Evolutionary conservation across 495 filamentous ascomycete species (phyloP).

Genomic region (Hamigera avellanea): DNA sequence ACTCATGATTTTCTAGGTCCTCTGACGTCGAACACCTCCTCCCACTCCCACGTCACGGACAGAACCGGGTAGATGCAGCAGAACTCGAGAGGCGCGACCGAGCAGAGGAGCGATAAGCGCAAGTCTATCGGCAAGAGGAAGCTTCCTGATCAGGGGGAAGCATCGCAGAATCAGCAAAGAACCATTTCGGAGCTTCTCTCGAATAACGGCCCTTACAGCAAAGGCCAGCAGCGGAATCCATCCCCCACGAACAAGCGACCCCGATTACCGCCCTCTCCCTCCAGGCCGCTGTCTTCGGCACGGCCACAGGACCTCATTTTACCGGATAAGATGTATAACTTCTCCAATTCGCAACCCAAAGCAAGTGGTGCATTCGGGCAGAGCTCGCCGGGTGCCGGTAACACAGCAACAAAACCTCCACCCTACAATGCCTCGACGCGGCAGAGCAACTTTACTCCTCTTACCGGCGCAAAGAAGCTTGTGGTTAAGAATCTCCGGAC

Average conservation of each 20-base stretch:
- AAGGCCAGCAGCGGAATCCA: conserved; percentile 6
- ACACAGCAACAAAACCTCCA: conserved; percentile 13
- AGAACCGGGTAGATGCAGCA: conserved; percentile 39
- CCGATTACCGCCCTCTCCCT: conserved; percentile 23
- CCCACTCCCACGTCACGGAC: conserved; percentile 9
- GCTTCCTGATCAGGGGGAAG: conserved; percentile 28
- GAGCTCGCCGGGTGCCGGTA: conserved; percentile 10
- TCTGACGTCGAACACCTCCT: no score
- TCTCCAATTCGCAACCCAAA: conserved; percentile 26
- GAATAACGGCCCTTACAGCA: conserved; percentile 9
- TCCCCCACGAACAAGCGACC: conserved; percentile 31
- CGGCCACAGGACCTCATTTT: conserved; percentile 7
- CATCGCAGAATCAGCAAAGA: conserved; percentile 27
- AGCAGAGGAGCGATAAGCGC: conserved; percentile 38
- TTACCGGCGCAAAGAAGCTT: conserved; percentile 63
- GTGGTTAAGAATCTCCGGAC: conserved; percentile 76
- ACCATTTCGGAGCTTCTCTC: conserved; percentile 40
- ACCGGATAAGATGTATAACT: conserved; percentile 37
- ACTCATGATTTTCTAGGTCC: conserved; percentile 8
- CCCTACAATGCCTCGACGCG: conserved; percentile 14
- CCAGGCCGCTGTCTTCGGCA: conserved; percentile 7
- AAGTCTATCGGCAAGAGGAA: conserved; percentile 37
- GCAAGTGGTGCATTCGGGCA: conserved; percentile 17
- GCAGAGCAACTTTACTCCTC: conserved; percentile 30
- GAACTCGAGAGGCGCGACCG: conserved; percentile 28